Evolutionary conservation across 2,329 filamentous ascomycete species (phyloP).

Genomic region (Xylaria sp.): DNA sequence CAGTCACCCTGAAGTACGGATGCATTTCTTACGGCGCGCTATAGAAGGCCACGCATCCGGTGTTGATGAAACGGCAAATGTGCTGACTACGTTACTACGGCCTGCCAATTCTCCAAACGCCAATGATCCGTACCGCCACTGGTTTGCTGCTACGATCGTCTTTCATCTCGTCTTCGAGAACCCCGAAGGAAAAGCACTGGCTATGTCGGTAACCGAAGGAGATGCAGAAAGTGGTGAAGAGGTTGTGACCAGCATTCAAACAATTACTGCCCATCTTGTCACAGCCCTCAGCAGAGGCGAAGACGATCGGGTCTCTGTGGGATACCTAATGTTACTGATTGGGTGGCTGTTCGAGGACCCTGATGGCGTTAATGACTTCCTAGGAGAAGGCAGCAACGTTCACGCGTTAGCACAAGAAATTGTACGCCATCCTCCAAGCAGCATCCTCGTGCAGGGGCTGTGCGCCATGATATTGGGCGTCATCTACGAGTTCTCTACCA

Average conservation of each 20-base stretch:
- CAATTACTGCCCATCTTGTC: constrained; percentile 86
- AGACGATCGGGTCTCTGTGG: constrained; percentile 82
- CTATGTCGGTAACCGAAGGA: constrained; percentile 87
- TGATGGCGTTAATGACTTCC: constrained; percentile 90
- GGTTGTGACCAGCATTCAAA: constrained; percentile 93
- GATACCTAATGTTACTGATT: constrained; percentile 88
- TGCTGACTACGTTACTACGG: constrained; percentile 82
- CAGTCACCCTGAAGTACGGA: constrained; percentile 80
- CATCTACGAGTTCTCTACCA: constrained; percentile 96
- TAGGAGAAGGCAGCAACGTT: constrained; percentile 92
- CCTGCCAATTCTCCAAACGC: constrained; percentile 70
- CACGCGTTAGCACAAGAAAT: constrained; percentile 83
- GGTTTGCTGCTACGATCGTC: constrained; percentile 89
- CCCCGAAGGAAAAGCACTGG: constrained; percentile 78
- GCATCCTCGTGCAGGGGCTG: constrained; percentile 80
- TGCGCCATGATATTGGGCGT: constrained; percentile 87
- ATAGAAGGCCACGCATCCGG: constrained; percentile 86
- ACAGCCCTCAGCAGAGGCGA: constrained; percentile 79
- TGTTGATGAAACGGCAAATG: constrained; percentile 85
- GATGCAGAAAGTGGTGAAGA: constrained; percentile 92
- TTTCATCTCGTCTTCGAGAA: constrained; percentile 89
- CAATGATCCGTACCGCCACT: constrained; percentile 84
- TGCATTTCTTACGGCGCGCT: constrained; percentile 87
- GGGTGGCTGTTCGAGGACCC: constrained; percentile 94
- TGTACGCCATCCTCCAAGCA: constrained; percentile 69